phyloP scores from a whole-genome alignment of 495 filamentous ascomycete species.

The Hypomontagnella submonticulosa region DNA sequence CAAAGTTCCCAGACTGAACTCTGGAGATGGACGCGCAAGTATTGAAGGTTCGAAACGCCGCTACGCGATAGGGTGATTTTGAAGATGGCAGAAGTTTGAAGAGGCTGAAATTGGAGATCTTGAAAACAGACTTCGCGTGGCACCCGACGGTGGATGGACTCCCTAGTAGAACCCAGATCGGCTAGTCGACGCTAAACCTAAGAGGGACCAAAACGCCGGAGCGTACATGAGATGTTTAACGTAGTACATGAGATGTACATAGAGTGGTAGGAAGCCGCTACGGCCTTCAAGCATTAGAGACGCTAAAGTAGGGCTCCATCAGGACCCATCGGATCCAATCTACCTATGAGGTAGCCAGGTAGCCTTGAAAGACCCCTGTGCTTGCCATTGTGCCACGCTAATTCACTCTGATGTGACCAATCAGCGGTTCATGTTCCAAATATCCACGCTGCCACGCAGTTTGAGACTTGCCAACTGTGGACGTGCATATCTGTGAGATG shows the following conservation, averaged over 20 bases:
- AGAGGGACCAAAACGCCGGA: constrained; percentile 36
- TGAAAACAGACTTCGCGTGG: constrained; percentile 45
- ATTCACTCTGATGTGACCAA: constrained; percentile 14
- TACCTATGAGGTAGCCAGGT: neutral
- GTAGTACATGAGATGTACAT: no score
- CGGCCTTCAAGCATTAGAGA: constrained; percentile 13
- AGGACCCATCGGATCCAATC: constrained; percentile 21
- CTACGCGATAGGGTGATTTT: constrained; percentile 27
- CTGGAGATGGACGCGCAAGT: constrained; percentile 3
- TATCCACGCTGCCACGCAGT: constrained; percentile 18
- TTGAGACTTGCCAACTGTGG: constrained; percentile 36
- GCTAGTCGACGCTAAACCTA: constrained; percentile 28
- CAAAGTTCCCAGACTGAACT: neutral
- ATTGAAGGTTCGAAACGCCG: constrained; percentile 2
- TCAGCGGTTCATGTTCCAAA: constrained; percentile 14
- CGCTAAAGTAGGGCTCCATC: constrained; percentile 24
- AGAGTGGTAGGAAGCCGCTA: neutral
- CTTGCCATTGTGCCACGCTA: constrained; percentile 1
- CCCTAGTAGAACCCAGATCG: constrained; percentile 30
- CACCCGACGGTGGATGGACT: constrained; percentile 34
- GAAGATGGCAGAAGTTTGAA: constrained; percentile 35
- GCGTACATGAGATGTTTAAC: constrained; percentile 3
- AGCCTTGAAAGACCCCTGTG: constrained; percentile 6
- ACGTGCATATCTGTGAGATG: constrained; percentile 33
- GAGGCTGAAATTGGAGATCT: constrained; percentile 47